These are phyloP conservation scores for Rhodotorula glutinis DNA, from an alignment of 1,284 basidiomycete species.

Conservation along the genomic window DNA sequence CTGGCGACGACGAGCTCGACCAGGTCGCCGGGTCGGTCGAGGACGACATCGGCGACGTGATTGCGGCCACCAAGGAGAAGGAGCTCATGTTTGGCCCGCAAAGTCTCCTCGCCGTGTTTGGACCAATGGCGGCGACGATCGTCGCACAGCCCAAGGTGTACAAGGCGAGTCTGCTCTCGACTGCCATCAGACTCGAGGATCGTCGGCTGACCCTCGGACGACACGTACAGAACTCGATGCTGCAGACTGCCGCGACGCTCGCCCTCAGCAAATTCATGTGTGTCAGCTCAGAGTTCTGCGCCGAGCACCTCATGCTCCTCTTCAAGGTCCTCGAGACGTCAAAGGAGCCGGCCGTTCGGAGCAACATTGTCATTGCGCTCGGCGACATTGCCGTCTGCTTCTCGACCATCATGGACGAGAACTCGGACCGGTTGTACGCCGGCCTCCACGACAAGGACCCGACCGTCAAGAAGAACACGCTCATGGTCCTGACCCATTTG, in stretches of 20 bases:
- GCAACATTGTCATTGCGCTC: constrained; percentile 94
- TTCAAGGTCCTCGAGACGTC: constrained; percentile 93
- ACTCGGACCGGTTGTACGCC: constrained; percentile 90
- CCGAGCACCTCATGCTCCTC: constrained; percentile 77
- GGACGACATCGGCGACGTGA: constrained; percentile 93
- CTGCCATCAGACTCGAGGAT: too few relatives aligned
- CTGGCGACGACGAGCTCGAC: constrained; percentile 72
- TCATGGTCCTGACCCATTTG: constrained; percentile 97
- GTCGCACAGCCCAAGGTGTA: constrained; percentile 78
- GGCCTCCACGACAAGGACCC: constrained; percentile 82
- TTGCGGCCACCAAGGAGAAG: constrained; percentile 75
- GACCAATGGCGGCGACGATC: constrained; percentile 83
- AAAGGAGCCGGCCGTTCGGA: constrained; percentile 80
- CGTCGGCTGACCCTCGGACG: too few relatives aligned
- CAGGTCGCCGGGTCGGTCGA: constrained; percentile 97
- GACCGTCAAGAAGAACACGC: constrained; percentile 96
- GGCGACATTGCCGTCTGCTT: constrained; percentile 97
- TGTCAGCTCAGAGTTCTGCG: constrained; percentile 90
- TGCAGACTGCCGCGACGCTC: constrained; percentile 82
- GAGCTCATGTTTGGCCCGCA: constrained; percentile 81
- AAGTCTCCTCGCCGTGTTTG: constrained; percentile 81
- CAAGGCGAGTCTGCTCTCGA: too few relatives aligned
- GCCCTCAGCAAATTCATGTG: constrained; percentile 96
- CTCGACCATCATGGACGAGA: constrained; percentile 93
- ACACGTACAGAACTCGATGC: constrained; percentile 65